These are phyloP conservation scores for Lepidium aucheri DNA, from an alignment of 345 rosid genomes.

Conservation along the genomic window DNA sequence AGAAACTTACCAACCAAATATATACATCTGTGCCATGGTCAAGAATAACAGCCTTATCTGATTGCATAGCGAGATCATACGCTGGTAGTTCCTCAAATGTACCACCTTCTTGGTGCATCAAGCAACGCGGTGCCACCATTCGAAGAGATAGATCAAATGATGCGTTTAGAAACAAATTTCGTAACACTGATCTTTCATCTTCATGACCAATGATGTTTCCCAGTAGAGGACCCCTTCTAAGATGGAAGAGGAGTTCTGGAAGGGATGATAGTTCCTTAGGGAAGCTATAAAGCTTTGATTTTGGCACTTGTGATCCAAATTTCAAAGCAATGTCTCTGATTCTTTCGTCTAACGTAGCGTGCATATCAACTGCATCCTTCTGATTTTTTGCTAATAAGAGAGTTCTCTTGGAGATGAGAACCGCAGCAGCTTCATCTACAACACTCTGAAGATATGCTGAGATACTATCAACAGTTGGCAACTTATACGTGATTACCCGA, in stretches of 20 bases:
- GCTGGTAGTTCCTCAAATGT: constrained; percentile 94
- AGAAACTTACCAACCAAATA: constrained; percentile 84
- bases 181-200: constrained; percentile 87
- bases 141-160: constrained; percentile 90
- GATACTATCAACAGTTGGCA: constrained; percentile 82
- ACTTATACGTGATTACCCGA: constrained; percentile 72
- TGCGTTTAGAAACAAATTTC: constrained; percentile 81
- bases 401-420: constrained; percentile 87
- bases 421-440: constrained; percentile 77
- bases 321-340: constrained; percentile 76
- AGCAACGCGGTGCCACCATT: constrained; percentile 90
- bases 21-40: constrained; percentile 97
- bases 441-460: constrained; percentile 79
- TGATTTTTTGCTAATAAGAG: constrained; percentile 59
- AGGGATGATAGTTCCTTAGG: constrained; percentile 75
- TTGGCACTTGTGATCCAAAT: constrained; percentile 73
- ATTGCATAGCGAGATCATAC: constrained; percentile 91
- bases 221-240: constrained; percentile 79
- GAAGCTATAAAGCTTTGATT: constrained; percentile 73
- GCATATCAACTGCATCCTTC: constrained; percentile 69
- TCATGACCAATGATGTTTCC: constrained; percentile 98
- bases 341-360: constrained; percentile 74
- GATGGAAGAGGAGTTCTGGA: constrained; percentile 88
- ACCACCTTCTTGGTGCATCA: constrained; percentile 97
- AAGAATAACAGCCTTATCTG: constrained; percentile 91